These are phyloP conservation scores for Xylariales sp. DNA, from an alignment of 2,329 filamentous ascomycete species.

Conservation along the genomic window DNA sequence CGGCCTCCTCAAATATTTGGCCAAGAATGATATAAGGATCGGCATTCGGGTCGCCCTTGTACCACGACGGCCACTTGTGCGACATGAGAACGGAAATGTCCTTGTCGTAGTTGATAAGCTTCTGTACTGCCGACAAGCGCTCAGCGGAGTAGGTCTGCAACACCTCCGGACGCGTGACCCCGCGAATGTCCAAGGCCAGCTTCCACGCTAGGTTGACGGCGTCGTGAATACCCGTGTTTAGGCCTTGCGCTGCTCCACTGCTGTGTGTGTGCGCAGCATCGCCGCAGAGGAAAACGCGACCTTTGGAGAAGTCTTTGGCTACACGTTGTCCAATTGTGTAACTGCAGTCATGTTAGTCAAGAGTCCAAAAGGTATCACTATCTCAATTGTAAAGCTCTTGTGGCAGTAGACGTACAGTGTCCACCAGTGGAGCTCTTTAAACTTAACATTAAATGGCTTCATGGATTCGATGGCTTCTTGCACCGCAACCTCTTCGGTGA, in stretches of 20 bases:
- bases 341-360: constrained; percentile 41
- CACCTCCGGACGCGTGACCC: constrained; percentile 48
- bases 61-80: constrained; percentile 31
- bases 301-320: constrained; percentile 61
- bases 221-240: constrained; percentile 55
- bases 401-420: constrained; percentile 53
- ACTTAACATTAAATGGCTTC: constrained; percentile 34
- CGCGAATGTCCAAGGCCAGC: constrained; percentile 47
- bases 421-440: constrained; percentile 49
- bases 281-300: constrained; percentile 59
- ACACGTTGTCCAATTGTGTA: constrained; percentile 71
- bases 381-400: too few relatives aligned
- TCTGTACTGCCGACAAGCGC: constrained; percentile 55
- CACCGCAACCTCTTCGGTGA: constrained; percentile 40
- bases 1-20: constrained; percentile 41
- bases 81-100: constrained; percentile 33
- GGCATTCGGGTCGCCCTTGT: constrained; percentile 32
- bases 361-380: background rate
- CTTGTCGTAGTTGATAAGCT: constrained; percentile 56
- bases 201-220: constrained; percentile 41
- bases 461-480: constrained; percentile 39
- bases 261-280: constrained; percentile 60
- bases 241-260: constrained; percentile 58
- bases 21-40: constrained; percentile 44
- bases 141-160: constrained; percentile 60